Conservation (phyloP, 2,329 filamentous ascomycete species). For the Thermothelomyces thermophilus region DNA sequence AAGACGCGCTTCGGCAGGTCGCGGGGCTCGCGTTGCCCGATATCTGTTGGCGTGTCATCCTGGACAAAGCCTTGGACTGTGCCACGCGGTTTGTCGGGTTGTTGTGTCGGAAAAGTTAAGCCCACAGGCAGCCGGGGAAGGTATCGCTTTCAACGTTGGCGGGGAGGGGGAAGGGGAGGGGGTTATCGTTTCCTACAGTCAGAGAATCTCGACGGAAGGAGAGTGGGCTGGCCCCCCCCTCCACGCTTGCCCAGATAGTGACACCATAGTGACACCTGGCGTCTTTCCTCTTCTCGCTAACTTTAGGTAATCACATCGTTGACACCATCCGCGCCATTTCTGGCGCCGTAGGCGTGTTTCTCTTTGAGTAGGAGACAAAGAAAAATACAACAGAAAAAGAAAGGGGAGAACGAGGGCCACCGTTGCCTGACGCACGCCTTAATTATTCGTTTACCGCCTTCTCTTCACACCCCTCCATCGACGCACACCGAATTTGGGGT, state of each 20-base stretch:
- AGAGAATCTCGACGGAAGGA: neutral
- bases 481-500: no score
- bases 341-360: conserved; percentile 14
- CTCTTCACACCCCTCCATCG: no score
- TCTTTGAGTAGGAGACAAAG: neutral
- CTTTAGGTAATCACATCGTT: conserved; percentile 2
- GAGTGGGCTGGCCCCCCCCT: conserved; percentile 1
- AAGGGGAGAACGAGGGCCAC: no score
- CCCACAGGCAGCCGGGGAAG: conserved; percentile 16
- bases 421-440: neutral
- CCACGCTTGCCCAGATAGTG: neutral
- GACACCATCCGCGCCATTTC: conserved; percentile 18
- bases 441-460: no score
- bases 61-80: neutral
- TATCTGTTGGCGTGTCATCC: neutral
- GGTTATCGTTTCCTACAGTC: conserved; percentile 2
- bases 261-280: conserved; percentile 6
- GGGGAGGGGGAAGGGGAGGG: neutral
- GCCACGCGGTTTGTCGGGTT: conserved; percentile 13
- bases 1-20: neutral
- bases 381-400: neutral
- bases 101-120: conserved; percentile 14
- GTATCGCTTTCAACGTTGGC: conserved; percentile 9
- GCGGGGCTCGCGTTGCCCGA: neutral
- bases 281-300: neutral